Evolutionary conservation across 768 basidiomycete species (phyloP), one percentile per base, ranked within the genome.

Genomic region (Neoboletus subvelutipes): DNA sequence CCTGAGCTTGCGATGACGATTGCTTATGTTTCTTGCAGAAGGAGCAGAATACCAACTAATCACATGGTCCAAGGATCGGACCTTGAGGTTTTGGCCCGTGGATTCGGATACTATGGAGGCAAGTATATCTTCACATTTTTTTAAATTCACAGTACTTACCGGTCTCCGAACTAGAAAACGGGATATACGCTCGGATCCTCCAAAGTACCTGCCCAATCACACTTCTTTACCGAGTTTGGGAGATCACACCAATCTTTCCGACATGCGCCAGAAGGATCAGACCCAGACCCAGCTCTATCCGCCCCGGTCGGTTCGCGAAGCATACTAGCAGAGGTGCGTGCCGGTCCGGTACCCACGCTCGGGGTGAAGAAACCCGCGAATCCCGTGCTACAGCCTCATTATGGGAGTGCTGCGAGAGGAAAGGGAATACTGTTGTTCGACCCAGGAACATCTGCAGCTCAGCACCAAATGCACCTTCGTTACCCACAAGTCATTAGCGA

Each of bases 61-160:
- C 37, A 88, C 87, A 4, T 88, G 87, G 87, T 92, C 92, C 2
- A 95, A 94, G 69, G 97, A 98, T 67, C 83, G 92, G 20, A 94
- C 91, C 0, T 73, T 99, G 34, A 78, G 93, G 15, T 90, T 98
- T 67, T 96, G 94, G 91, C 96, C 94, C 0, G 80, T 98, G 2
- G 83, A 85, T 52, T 71, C 77, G 1, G 86, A 88, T 34, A 80
- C 80, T 39, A 84, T 90, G 77, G 80, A 87, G 78, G 92, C 84
- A 61, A 40, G 76, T 37, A 39, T 34, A 15, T 29, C 17, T 10
- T 39, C 50, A 45, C n/a, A 10, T 4, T 43, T 41, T 4, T 50
- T 17, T 2, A 4, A 54, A 12, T 17, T 34, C 17, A 48, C 45
- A 6, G n/a, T 40, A 15, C 53, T 71, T 10, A 70, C 43, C 31